Conservation (phyloP, 176 grass and related monocot species). For the Carex kokanica region DNA sequence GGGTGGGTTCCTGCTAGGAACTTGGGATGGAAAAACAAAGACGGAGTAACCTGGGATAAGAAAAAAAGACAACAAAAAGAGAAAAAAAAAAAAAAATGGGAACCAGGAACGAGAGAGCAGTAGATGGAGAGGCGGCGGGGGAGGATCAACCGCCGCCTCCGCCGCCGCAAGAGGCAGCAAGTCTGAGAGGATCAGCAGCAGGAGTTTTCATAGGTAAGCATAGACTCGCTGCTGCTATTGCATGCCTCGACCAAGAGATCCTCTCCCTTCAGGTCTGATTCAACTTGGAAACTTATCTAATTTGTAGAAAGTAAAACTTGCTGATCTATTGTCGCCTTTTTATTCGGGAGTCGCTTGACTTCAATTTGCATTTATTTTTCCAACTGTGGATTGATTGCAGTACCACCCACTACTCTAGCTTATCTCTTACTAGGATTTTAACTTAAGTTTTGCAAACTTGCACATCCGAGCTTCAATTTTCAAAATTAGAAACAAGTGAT, state of each 20-base stretch:
- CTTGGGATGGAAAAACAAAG: too few relatives aligned
- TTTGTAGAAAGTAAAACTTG: neutral
- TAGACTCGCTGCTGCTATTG: constrained; percentile 70
- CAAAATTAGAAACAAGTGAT: neutral
- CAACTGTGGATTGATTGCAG: neutral
- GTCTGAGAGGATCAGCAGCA: constrained; percentile 24
- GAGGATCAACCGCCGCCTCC: neutral
- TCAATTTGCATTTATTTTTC: neutral
- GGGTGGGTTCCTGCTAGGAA: too few relatives aligned
- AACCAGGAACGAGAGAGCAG: neutral
- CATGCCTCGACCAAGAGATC: constrained; percentile 81
- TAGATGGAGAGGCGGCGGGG: neutral
- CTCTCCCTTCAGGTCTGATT: constrained; percentile 58
- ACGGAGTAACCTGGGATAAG: too few relatives aligned
- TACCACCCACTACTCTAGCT: neutral
- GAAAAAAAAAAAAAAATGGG: constrained; percentile 11
- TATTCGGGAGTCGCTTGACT: neutral
- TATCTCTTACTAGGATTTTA: neutral
- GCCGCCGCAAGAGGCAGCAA: neutral
- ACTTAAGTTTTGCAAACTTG: neutral
- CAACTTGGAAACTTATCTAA: neutral
- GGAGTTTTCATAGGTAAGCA: constrained; percentile 67
- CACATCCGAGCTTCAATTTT: neutral
- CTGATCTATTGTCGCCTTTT: neutral
- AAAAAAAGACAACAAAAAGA: neutral